phyloP scores from a whole-genome alignment of 176 grass and related monocot genomes.

The Oryza meridionalis region DNA sequence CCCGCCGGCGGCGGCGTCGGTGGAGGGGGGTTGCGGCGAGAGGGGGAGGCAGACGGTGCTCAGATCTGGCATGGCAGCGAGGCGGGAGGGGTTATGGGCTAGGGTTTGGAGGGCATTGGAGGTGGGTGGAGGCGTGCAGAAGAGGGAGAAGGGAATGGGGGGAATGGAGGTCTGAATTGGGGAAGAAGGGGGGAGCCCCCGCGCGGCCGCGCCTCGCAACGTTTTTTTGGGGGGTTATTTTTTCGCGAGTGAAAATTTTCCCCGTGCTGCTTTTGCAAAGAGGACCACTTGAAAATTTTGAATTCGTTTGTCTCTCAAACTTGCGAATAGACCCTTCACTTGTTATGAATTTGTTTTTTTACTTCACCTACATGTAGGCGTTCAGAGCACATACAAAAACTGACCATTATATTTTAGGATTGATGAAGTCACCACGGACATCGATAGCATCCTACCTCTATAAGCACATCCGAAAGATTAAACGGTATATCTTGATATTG shows the following conservation, averaged over 20 bases:
- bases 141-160: neutral
- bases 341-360: neutral
- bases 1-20: neutral
- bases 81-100: neutral
- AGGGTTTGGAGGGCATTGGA: conserved; percentile 54
- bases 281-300: neutral
- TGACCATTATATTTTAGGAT: too few species aligned
- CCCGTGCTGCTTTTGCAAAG: neutral
- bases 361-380: too few species aligned
- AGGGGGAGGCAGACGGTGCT: conserved; percentile 40
- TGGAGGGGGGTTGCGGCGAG: conserved; percentile 18
- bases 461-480: too few species aligned
- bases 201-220: neutral
- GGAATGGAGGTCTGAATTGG: conserved; percentile 31
- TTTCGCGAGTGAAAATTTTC: neutral
- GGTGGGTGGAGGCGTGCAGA: conserved; percentile 19
- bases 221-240: conserved; percentile 7
- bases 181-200: conserved; percentile 19
- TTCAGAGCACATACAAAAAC: too few species aligned
- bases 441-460: too few species aligned
- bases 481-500: too few species aligned
- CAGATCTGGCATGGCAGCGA: conserved; percentile 58
- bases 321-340: neutral
- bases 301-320: neutral
- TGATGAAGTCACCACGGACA: too few species aligned